A percentile compares a stretch with the other conserved stretches of the same genome.
Evolutionary conservation across 768 basidiomycete genomes (phyloP).

Genomic region (Tephrocybe sp.): DNA sequence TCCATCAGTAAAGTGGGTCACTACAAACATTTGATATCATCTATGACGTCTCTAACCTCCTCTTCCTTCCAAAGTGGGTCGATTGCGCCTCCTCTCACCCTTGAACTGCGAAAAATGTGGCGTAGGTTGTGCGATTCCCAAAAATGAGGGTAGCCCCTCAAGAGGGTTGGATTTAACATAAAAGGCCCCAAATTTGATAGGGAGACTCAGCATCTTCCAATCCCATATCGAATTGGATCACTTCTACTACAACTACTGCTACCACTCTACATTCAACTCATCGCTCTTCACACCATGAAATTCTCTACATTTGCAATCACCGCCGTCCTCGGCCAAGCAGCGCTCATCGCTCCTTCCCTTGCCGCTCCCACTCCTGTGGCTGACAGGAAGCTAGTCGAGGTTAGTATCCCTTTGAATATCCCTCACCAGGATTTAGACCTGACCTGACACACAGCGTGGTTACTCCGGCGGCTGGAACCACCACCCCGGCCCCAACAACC

Average conservation of each 20-base stretch:
- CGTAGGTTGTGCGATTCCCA: too few relatives aligned
- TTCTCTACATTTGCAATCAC: not conserved
- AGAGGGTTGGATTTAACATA: not conserved
- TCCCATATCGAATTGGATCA: not conserved
- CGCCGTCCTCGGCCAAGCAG: not conserved
- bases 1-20: too few relatives aligned
- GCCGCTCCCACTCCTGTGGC: not conserved
- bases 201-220: not conserved
- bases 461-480: too few relatives aligned
- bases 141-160: not conserved
- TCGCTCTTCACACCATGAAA: not conserved
- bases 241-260: not conserved
- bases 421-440: not conserved
- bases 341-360: not conserved
- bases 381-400: not conserved
- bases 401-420: not conserved
- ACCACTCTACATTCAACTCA: not conserved
- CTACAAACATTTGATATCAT: too few relatives aligned
- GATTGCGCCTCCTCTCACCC: not conserved
- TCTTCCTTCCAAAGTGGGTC: not conserved
- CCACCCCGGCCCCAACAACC: too few relatives aligned
- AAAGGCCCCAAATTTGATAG: not conserved
- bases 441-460: not conserved
- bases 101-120: not conserved
- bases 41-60: too few relatives aligned